These are phyloP conservation scores for Priceomyces castillae DNA, from an alignment of 805 yeast species.

Conservation along the genomic window DNA sequence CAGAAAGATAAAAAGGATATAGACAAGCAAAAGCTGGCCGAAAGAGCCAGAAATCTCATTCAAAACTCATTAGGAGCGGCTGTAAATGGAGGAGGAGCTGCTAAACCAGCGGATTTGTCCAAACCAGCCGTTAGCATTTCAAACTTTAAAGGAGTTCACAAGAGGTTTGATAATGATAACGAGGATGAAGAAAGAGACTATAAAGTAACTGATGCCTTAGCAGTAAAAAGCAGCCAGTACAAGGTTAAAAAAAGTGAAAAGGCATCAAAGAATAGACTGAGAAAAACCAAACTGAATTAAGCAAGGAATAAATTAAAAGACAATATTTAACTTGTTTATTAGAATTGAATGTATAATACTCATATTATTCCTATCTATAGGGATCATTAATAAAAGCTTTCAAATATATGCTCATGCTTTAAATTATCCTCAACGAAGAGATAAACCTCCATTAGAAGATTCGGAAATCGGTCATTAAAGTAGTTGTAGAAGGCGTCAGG, in stretches of 20 bases:
- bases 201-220: background rate
- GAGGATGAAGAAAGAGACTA: constrained; percentile 6
- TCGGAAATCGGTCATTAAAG: constrained; percentile 75
- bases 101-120: constrained; percentile 19
- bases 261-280: constrained; percentile 1
- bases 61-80: constrained; percentile 42
- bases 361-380: constrained; percentile 5
- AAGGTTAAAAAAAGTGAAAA: constrained; percentile 2
- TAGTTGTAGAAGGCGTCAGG: constrained; percentile 84
- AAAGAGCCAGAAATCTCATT: constrained; percentile 47
- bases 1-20: constrained; percentile 18
- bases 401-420: constrained; percentile 60
- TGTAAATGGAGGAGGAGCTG: constrained; percentile 29
- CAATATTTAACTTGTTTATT: background rate
- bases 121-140: constrained; percentile 39
- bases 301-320: background rate
- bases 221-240: background rate
- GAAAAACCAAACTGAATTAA: background rate
- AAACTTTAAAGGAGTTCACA: constrained; percentile 40
- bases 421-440: constrained; percentile 55
- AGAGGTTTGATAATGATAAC: constrained; percentile 26
- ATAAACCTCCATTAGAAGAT: constrained; percentile 72
- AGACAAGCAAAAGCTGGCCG: constrained; percentile 27
- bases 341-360: constrained; percentile 5
- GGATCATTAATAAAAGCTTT: constrained; percentile 29